Evolutionary conservation across 352 stramenopile genomes (phyloP).

Genomic region (Peronospora belbahrii): DNA sequence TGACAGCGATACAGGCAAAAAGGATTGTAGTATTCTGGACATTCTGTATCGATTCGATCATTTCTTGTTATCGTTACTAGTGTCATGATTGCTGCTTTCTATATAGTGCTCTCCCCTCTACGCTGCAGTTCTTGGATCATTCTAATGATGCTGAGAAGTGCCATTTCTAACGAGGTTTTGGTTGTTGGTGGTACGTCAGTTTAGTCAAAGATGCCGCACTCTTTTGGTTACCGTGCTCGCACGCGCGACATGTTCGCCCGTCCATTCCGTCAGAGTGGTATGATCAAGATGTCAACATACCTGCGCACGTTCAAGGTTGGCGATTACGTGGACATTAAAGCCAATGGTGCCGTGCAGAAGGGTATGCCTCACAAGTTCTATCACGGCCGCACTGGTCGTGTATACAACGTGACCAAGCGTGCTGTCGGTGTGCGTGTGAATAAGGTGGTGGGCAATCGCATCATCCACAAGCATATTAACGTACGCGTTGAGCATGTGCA

Average conservation of each 20-base stretch:
- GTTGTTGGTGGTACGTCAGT: conserved; percentile 10
- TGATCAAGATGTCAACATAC: conserved; percentile 96
- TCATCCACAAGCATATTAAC: conserved; percentile 99
- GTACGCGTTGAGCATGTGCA: conserved; percentile 99
- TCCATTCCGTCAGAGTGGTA: conserved; percentile 95
- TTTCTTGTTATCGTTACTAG: conserved; percentile 1
- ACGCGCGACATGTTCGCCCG: conserved; percentile 99
- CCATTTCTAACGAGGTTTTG: conserved; percentile 19
- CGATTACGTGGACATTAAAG: conserved; percentile 99
- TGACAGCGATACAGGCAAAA: conserved; percentile 18
- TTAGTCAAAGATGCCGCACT: conserved; percentile 94
- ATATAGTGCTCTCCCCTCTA: neutral
- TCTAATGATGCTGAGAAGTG: conserved; percentile 1
- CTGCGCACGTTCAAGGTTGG: conserved; percentile 98
- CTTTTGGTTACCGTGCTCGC: conserved; percentile 96
- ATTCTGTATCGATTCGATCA: neutral
- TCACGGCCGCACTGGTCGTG: conserved; percentile 97
- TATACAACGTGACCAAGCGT: conserved; percentile 99
- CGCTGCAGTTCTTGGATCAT: neutral
- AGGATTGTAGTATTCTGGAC: conserved; percentile 2
- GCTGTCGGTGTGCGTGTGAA: conserved; percentile 98
- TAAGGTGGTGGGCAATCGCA: conserved; percentile 96
- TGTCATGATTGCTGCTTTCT: neutral
- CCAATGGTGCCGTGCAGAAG: conserved; percentile 98
- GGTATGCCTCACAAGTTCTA: conserved; percentile 99